Evolutionary conservation across 2,329 filamentous ascomycete species (phyloP).

Genomic region (Hypoxylon sp.): DNA sequence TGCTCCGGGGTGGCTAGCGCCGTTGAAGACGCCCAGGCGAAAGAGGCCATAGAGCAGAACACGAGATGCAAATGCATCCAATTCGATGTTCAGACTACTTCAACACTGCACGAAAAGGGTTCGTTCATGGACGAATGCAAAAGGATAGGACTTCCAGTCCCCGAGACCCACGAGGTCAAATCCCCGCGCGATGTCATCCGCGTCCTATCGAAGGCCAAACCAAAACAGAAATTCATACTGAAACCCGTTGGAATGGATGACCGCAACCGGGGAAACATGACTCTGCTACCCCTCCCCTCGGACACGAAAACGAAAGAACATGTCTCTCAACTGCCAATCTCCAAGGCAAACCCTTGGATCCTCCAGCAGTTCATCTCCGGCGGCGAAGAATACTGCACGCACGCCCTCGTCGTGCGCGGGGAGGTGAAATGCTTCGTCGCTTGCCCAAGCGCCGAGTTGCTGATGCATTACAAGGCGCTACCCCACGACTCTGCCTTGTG

Average conservation of each 20-base stretch:
- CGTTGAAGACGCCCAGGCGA: constrained; percentile 74
- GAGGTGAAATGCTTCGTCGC: constrained; percentile 74
- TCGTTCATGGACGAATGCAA: constrained; percentile 70
- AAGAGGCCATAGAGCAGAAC: constrained; percentile 68
- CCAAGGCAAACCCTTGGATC: constrained; percentile 69
- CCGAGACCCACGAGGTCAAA: constrained; percentile 65
- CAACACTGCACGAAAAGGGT: constrained; percentile 72
- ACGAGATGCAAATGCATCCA: constrained; percentile 73
- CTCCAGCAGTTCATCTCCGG: constrained; percentile 74
- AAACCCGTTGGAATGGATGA: constrained; percentile 75
- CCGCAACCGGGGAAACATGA: constrained; percentile 69
- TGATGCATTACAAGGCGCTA: constrained; percentile 75
- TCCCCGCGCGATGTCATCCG: constrained; percentile 64
- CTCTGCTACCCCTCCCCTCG: constrained; percentile 69
- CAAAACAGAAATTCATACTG: constrained; percentile 67
- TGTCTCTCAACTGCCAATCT: constrained; percentile 66
- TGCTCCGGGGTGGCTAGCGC: constrained; percentile 76
- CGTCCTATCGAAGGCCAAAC: constrained; percentile 57
- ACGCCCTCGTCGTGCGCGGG: constrained; percentile 74
- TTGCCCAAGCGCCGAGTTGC: constrained; percentile 70
- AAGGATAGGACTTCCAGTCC: constrained; percentile 64
- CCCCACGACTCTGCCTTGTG: constrained; percentile 65
- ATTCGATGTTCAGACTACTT: constrained; percentile 67
- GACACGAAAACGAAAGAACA: constrained; percentile 65
- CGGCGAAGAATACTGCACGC: constrained; percentile 76